A percentile compares a stretch with the other conserved stretches of the same genome.
Conservation (phyloP, 805 yeast species). For the Nakazawaea anatomiae region DNA sequence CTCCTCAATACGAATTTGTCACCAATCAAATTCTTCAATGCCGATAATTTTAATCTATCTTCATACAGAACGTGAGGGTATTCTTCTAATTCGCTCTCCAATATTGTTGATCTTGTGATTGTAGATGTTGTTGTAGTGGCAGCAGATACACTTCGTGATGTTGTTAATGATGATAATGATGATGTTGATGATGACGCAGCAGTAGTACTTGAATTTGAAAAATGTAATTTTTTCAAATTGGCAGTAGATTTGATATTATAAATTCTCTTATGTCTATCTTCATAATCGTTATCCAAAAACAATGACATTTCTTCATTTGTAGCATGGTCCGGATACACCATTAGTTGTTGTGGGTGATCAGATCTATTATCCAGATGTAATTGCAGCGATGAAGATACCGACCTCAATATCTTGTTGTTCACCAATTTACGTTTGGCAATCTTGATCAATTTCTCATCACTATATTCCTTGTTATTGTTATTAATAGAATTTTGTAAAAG, state of each 20-base stretch:
- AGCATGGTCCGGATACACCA: slow-evolving; percentile 7
- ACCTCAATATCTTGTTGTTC: slow-evolving; percentile 7
- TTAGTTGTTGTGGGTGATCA: neutral
- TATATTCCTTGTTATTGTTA: slow-evolving; percentile 2
- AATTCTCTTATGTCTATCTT: neutral
- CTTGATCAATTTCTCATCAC: slow-evolving; percentile 20
- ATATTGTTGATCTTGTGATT: neutral
- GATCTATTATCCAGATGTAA: slow-evolving; percentile 4
- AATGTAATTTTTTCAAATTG: slow-evolving; percentile 10
- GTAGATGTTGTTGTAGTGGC: neutral
- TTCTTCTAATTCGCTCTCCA: neutral
- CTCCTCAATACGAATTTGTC: neutral
- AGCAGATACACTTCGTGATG: no score
- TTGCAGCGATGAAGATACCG: slow-evolving; percentile 14
- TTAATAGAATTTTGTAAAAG: slow-evolving; percentile 36
- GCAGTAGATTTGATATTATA: slow-evolving; percentile 9
- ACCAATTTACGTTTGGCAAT: slow-evolving; percentile 40
- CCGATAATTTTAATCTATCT: neutral
- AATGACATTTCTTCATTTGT: slow-evolving; percentile 10
- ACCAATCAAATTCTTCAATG: slow-evolving; percentile 1
- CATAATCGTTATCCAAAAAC: slow-evolving; percentile 2
- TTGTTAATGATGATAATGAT: neutral
- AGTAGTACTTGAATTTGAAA: neutral
- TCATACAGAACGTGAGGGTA: neutral
- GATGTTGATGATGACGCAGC: neutral